A percentile compares a stretch with the other conserved stretches of the same genome.
Evolutionary conservation across 345 rosid genomes (phyloP).

Genomic region (Gossypium rotundifolium): DNA sequence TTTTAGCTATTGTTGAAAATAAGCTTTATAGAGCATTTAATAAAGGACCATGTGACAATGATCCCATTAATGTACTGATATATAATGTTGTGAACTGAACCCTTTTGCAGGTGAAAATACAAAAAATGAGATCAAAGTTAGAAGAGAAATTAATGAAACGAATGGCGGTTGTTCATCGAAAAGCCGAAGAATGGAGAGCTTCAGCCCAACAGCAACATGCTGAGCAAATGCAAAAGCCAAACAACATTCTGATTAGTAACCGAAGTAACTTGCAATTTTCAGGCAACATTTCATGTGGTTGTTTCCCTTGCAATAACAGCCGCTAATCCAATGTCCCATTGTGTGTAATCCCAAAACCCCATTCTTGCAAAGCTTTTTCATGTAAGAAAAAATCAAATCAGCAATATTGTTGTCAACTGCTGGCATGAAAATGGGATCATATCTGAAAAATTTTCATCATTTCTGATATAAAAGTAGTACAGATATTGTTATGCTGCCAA

Average conservation of each 20-base stretch:
- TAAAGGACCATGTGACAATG: not conserved
- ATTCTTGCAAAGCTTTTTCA: constrained; percentile 1
- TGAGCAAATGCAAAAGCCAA: constrained; percentile 51
- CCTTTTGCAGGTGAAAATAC: constrained; percentile 66
- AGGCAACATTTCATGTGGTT: constrained; percentile 56
- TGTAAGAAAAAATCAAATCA: constrained; percentile 1
- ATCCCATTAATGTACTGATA: not conserved
- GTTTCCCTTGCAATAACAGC: constrained; percentile 52
- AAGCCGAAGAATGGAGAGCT: constrained; percentile 79
- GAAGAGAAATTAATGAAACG: constrained; percentile 91
- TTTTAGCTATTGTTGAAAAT: constrained; percentile 18
- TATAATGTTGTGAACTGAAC: not conserved
- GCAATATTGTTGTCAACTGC: not conserved
- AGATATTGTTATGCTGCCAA: not conserved
- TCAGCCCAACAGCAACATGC: constrained; percentile 57
- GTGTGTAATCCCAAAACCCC: not conserved
- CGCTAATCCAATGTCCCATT: constrained; percentile 3
- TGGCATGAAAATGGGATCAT: not conserved
- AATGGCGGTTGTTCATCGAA: constrained; percentile 62
- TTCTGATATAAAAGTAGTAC: not conserved
- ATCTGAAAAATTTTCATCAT: not conserved
- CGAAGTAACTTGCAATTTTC: constrained; percentile 27
- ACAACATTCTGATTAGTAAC: constrained; percentile 32
- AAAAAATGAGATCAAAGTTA: constrained; percentile 76
- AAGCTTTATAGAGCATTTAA: constrained; percentile 3